phyloP scores from a whole-genome alignment of 257 asterid species.

The Rubia yunnanensis region DNA sequence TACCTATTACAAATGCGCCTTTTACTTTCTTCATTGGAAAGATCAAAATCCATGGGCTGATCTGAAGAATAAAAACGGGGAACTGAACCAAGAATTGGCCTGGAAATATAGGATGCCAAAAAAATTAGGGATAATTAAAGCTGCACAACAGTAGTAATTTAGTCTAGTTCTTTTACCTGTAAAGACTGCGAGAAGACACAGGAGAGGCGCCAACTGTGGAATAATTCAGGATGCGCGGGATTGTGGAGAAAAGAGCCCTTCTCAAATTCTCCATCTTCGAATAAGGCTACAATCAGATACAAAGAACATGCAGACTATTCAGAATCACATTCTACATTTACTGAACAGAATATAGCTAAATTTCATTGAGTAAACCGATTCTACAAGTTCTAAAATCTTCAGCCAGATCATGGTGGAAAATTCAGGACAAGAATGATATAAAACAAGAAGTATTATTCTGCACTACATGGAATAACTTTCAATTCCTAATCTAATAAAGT shows the following conservation, averaged over 20 bases:
- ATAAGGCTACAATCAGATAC: not conserved
- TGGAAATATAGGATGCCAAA: slow-evolving; percentile 10
- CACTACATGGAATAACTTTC: not conserved
- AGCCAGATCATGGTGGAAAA: not conserved
- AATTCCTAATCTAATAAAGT: not conserved
- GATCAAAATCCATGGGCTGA: slow-evolving; percentile 40
- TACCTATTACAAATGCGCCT: slow-evolving; percentile 73
- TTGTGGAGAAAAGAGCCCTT: slow-evolving; percentile 34
- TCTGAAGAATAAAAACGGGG: slow-evolving; percentile 41
- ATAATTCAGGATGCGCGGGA: slow-evolving; percentile 46
- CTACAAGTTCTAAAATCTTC: not conserved
- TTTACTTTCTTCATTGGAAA: slow-evolving; percentile 61
- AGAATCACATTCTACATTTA: not conserved
- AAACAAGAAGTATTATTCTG: not conserved
- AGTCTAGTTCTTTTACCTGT: slow-evolving; percentile 22
- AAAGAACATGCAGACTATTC: not conserved
- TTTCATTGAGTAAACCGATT: not conserved
- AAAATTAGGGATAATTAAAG: not conserved
- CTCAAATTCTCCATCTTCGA: slow-evolving; percentile 46
- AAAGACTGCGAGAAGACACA: slow-evolving; percentile 15
- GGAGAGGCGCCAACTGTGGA: slow-evolving; percentile 19
- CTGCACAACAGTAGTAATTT: not conserved
- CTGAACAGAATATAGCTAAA: not conserved
- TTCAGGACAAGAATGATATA: not conserved
- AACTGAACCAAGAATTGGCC: slow-evolving; percentile 45